phyloP scores from a whole-genome alignment of 164 flowering plant species.

The Sextonia rubra region DNA sequence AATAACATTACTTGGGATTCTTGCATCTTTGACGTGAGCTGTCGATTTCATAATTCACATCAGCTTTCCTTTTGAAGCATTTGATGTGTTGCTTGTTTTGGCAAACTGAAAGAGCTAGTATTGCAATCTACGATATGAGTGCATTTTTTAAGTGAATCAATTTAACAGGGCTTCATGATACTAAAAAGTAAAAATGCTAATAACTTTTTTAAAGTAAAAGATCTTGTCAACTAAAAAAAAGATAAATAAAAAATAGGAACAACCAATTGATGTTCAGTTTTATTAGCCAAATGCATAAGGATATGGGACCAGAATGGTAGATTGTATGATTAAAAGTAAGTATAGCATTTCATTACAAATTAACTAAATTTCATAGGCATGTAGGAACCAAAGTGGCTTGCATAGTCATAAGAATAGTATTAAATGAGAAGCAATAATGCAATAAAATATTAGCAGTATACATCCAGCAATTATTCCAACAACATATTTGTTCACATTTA shows the following conservation, averaged over 20 bases:
- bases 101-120: conserved; percentile 37
- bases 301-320: background rate
- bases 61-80: conserved; percentile 83
- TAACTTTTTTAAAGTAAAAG: too few species aligned
- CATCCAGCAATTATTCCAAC: background rate
- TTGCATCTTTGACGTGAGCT: conserved; percentile 84
- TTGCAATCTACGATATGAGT: background rate
- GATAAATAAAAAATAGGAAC: background rate
- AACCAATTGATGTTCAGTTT: background rate
- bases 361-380: too few species aligned
- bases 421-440: too few species aligned
- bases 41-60: conserved; percentile 95
- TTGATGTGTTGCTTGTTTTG: conserved; percentile 70
- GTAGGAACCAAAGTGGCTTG: background rate
- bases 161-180: background rate
- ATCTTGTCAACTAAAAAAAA: too few species aligned
- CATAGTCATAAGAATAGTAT: background rate
- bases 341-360: background rate
- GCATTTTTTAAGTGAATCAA: background rate
- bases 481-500: background rate
- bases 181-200: background rate
- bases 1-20: conserved; percentile 77
- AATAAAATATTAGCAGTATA: too few species aligned
- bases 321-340: background rate
- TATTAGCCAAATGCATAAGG: background rate